These are phyloP conservation scores for Rickenella mellea DNA, from an alignment of 768 basidiomycete species.

Conservation along the genomic window DNA sequence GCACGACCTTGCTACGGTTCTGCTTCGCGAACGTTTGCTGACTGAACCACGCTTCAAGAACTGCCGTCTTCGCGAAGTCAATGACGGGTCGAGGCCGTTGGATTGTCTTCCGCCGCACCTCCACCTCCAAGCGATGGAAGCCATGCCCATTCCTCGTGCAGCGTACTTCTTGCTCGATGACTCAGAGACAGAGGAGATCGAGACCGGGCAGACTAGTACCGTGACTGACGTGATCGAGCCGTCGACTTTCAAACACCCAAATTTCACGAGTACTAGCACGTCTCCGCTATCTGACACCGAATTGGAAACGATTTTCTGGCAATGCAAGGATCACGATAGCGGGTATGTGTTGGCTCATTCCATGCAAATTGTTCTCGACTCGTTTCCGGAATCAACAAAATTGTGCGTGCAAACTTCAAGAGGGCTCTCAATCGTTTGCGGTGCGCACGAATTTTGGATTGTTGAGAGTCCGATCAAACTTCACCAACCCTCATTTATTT, in stretches of 20 bases:
- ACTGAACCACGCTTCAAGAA: slow-evolving; percentile 8
- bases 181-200: no score
- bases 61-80: slow-evolving; percentile 9
- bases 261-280: not conserved
- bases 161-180: slow-evolving; percentile 9
- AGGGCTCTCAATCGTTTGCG: slow-evolving; percentile 8
- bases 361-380: slow-evolving; percentile 12
- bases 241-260: not conserved
- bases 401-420: slow-evolving; percentile 11
- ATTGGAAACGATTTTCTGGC: slow-evolving; percentile 14
- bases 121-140: slow-evolving; percentile 3
- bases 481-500: not conserved
- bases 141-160: not conserved
- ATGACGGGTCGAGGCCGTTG: slow-evolving; percentile 1
- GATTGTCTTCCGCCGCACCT: slow-evolving; percentile 5
- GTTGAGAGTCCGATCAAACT: not conserved
- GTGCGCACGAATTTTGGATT: not conserved
- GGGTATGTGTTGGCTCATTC: slow-evolving; percentile 11
- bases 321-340: slow-evolving; percentile 13
- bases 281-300: slow-evolving; percentile 2
- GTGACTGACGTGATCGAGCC: not conserved
- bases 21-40: slow-evolving; percentile 8
- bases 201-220: not conserved
- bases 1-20: slow-evolving; percentile 12
- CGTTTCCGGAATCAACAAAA: slow-evolving; percentile 10